phyloP scores from a whole-genome alignment of 768 basidiomycete genomes.

The Sporobolomyces pararoseus region DNA sequence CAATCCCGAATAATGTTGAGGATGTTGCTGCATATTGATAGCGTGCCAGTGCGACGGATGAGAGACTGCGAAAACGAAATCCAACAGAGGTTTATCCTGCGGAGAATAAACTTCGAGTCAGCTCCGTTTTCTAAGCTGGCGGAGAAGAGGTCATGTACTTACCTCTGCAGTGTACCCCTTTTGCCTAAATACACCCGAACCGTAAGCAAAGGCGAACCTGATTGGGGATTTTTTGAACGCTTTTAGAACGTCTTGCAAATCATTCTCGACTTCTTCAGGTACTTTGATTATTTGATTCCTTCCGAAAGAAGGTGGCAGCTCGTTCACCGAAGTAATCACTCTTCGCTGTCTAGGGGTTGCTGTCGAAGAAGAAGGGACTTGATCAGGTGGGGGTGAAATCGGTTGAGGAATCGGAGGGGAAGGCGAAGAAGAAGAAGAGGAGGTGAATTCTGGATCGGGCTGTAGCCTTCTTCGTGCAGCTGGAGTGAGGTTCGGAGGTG shows the following conservation, averaged over 20 bases:
- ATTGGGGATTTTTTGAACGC: constrained; percentile 78
- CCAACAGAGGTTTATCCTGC: constrained; percentile 72
- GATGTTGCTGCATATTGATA: constrained; percentile 88
- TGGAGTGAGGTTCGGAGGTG: constrained; percentile 5
- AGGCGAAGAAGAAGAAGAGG: constrained; percentile 4
- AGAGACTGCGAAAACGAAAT: constrained; percentile 94
- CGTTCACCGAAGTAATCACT: constrained; percentile 31
- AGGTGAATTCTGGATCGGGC: neutral
- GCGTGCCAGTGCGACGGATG: constrained; percentile 90
- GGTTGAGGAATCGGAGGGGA: neutral
- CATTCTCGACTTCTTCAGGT: constrained; percentile 30
- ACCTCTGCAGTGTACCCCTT: constrained; percentile 60
- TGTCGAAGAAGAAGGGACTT: neutral
- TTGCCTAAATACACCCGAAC: constrained; percentile 92
- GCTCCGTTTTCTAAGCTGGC: too few relatives aligned
- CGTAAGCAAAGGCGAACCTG: constrained; percentile 95
- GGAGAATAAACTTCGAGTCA: too few relatives aligned
- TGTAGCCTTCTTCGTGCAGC: constrained; percentile 17
- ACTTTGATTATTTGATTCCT: constrained; percentile 40
- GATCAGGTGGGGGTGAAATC: constrained; percentile 18
- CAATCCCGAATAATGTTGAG: constrained; percentile 83
- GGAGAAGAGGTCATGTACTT: constrained; percentile 1
- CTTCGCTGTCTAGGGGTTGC: neutral
- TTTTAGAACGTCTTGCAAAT: constrained; percentile 69
- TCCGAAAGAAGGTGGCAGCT: constrained; percentile 35